These are phyloP conservation scores for Trametopsis cervina DNA, from an alignment of 768 basidiomycete genomes.

Conservation along the genomic window DNA sequence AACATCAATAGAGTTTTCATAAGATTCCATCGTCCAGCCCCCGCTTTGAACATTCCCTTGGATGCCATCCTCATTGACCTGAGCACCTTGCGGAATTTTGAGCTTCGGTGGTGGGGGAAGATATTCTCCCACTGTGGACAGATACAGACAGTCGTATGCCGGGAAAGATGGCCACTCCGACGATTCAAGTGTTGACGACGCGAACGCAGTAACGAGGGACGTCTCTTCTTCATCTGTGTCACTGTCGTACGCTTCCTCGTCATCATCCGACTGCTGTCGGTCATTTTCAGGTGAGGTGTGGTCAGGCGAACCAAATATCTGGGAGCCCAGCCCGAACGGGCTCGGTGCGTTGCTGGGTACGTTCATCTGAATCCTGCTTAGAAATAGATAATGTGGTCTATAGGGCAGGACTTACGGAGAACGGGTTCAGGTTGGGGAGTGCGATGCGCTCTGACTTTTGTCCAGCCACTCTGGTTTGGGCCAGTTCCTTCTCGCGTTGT, in stretches of 20 bases:
- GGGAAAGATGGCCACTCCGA: slow-evolving; percentile 67
- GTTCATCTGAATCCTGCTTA: slow-evolving; percentile 16
- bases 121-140: slow-evolving; percentile 72
- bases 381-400: too few relatives aligned
- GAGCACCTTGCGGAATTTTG: slow-evolving; percentile 33
- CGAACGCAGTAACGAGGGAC: slow-evolving; percentile 53
- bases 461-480: slow-evolving; percentile 28
- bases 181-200: slow-evolving; percentile 44
- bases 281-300: not conserved
- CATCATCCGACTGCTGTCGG: slow-evolving; percentile 11
- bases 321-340: slow-evolving; percentile 54
- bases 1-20: slow-evolving; percentile 72
- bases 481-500: slow-evolving; percentile 31
- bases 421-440: slow-evolving; percentile 51
- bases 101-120: slow-evolving; percentile 49
- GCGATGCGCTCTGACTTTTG: slow-evolving; percentile 26
- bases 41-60: slow-evolving; percentile 38
- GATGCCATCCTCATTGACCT: slow-evolving; percentile 35
- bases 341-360: slow-evolving; percentile 21
- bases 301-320: slow-evolving; percentile 47
- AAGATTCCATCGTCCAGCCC: slow-evolving; percentile 63
- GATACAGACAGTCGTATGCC: slow-evolving; percentile 59
- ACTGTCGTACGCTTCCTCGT: slow-evolving; percentile 21
- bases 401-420: not conserved
- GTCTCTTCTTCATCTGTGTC: slow-evolving; percentile 31